phyloP scores from a whole-genome alignment of 495 filamentous ascomycete species.

The Hyaloscypha variabilis region DNA sequence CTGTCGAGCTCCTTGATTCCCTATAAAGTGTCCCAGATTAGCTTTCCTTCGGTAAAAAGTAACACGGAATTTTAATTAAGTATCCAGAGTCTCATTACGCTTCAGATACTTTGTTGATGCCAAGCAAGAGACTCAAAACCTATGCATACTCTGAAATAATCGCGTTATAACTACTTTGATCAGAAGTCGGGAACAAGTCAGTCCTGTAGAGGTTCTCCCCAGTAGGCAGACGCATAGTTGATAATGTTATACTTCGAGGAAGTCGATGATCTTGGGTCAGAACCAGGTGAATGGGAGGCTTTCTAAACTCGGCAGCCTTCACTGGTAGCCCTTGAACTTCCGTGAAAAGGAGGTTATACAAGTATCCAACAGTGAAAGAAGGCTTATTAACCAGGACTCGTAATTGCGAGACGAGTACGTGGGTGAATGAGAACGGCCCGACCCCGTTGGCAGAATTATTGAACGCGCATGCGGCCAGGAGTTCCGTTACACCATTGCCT shows the following conservation, averaged over 20 bases:
- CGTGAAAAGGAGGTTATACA: conserved; percentile 2
- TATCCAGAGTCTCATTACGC: not conserved
- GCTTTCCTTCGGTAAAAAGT: not conserved
- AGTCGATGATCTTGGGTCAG: conserved; percentile 3
- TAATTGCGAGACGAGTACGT: not conserved
- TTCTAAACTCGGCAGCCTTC: not conserved
- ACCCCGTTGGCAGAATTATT: conserved; percentile 4
- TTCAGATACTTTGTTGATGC: not conserved
- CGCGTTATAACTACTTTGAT: too few relatives aligned
- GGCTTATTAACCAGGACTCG: not conserved
- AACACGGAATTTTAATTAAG: not conserved
- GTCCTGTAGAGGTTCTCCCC: too few relatives aligned
- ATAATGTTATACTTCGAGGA: not conserved
- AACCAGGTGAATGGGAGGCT: not conserved
- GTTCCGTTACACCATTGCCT: conserved; percentile 4
- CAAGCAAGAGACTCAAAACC: too few relatives aligned
- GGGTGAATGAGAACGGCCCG: conserved; percentile 1
- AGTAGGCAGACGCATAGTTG: too few relatives aligned
- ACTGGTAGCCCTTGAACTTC: not conserved
- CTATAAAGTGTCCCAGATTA: too few relatives aligned
- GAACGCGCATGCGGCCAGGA: not conserved
- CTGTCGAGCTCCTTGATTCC: too few relatives aligned
- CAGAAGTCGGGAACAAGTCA: too few relatives aligned
- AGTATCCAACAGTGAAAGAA: not conserved
- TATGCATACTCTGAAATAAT: too few relatives aligned